Percentiles rank a stretch among this genome's conserved stretches.
These are phyloP conservation scores for Leccinum sublutescens DNA, from an alignment of 768 basidiomycete genomes.

Conservation along the genomic window DNA sequence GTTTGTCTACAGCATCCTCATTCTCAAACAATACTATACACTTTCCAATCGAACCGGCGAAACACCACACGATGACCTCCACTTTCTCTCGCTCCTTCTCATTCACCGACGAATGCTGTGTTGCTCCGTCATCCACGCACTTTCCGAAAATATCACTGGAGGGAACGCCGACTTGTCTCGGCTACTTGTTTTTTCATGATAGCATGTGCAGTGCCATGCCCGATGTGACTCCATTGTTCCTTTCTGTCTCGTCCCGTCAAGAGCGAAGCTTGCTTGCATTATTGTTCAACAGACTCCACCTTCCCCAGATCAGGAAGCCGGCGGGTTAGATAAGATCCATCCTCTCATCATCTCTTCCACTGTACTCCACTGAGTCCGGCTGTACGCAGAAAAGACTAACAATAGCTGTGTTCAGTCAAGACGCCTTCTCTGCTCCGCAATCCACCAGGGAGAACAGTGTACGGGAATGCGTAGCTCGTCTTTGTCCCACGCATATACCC, in stretches of 20 bases:
- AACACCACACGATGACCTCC: neutral
- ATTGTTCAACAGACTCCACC: neutral
- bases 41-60: neutral
- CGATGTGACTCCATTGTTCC: neutral
- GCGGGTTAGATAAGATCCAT: slow-evolving; percentile 21
- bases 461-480: slow-evolving; percentile 8
- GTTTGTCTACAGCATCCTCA: neutral
- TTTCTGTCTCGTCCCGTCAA: neutral
- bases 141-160: neutral
- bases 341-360: neutral
- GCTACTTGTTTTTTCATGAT: neutral
- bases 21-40: neutral
- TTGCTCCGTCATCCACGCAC: slow-evolving; percentile 8
- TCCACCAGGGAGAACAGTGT: slow-evolving; percentile 6
- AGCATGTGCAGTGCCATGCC: neutral
- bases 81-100: slow-evolving; percentile 9
- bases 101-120: slow-evolving; percentile 19
- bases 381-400: slow-evolving; percentile 4
- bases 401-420: slow-evolving; percentile 13
- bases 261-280: neutral
- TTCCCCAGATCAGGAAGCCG: slow-evolving; percentile 9
- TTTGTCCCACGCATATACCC: slow-evolving; percentile 1
- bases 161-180: slow-evolving; percentile 5
- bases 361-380: neutral
- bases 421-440: slow-evolving; percentile 17